Conservation (phyloP, 805 yeast genomes). For the Saccharomycopsis amapae region DNA sequence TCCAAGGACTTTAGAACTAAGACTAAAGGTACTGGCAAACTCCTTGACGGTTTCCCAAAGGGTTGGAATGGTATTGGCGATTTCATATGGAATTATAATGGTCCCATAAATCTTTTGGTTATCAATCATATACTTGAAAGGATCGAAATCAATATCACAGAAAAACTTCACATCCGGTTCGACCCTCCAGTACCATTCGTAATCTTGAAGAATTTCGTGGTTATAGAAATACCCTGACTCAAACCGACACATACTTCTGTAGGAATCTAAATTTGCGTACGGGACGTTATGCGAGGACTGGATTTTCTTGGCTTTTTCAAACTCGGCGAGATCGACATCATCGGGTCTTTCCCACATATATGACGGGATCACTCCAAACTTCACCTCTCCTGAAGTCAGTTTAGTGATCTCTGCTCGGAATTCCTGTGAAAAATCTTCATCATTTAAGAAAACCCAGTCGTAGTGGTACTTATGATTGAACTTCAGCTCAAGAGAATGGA, state of each 20-base stretch:
- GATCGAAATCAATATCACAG: conserved; percentile 84
- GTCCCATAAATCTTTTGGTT: conserved; percentile 80
- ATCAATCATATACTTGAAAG: conserved; percentile 72
- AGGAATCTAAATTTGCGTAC: conserved; percentile 58
- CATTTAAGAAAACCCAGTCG: conserved; percentile 91
- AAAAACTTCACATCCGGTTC: conserved; percentile 86
- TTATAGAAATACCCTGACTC: conserved; percentile 86
- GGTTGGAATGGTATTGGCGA: conserved; percentile 75
- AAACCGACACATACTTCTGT: conserved; percentile 91
- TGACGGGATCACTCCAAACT: conserved; percentile 63
- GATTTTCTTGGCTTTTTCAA: conserved; percentile 38
- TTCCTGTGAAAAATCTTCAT: conserved; percentile 64
- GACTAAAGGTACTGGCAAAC: conserved; percentile 35
- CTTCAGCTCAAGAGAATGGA: conserved; percentile 66
- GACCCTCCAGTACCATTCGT: conserved; percentile 90
- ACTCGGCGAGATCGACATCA: conserved; percentile 61
- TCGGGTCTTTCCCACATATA: conserved; percentile 86
- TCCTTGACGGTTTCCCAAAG: conserved; percentile 69
- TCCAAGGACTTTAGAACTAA: conserved; percentile 31
- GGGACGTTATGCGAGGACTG: conserved; percentile 42
- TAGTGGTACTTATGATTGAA: conserved; percentile 71
- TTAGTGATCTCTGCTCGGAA: conserved; percentile 49
- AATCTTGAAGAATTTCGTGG: conserved; percentile 60
- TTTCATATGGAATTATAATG: conserved; percentile 76
- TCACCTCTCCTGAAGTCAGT: conserved; percentile 57